These are phyloP conservation scores for Pouteria glomerata DNA, from an alignment of 148 eudicot species.

Conservation along the genomic window DNA sequence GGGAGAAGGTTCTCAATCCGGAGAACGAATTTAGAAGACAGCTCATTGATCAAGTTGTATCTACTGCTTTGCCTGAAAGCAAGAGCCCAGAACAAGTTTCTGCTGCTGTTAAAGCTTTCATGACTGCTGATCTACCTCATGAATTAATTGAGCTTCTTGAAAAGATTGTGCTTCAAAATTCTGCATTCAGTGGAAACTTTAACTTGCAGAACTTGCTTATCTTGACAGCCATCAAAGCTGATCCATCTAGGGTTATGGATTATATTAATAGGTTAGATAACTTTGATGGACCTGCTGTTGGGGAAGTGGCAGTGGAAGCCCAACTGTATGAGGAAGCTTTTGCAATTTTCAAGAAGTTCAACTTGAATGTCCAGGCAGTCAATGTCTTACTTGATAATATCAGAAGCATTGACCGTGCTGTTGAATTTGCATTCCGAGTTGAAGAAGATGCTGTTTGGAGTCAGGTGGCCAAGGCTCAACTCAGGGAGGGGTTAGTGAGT, in stretches of 20 bases:
- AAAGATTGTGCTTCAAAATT: constrained; percentile 95
- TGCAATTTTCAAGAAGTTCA: constrained; percentile 95
- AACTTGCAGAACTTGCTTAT: constrained; percentile 93
- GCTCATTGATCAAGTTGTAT: constrained; percentile 96
- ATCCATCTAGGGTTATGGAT: constrained; percentile 95
- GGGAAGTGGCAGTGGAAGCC: constrained; percentile 98
- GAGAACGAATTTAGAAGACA: constrained; percentile 92
- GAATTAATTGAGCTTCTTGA: constrained; percentile 95
- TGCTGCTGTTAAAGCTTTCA: constrained; percentile 98
- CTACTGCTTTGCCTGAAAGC: constrained; percentile 99
- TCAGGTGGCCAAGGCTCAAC: constrained; percentile 95
- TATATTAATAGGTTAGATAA: constrained; percentile 88
- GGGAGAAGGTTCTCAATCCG: constrained; percentile 89
- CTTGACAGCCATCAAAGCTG: constrained; percentile 96
- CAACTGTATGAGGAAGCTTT: constrained; percentile 87
- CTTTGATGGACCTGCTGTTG: constrained; percentile 98
- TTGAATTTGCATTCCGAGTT: constrained; percentile 95
- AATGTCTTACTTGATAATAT: constrained; percentile 76
- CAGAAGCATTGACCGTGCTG: constrained; percentile 79
- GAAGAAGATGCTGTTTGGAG: constrained; percentile 99
- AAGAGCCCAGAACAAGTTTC: constrained; percentile 99
- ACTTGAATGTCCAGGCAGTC: constrained; percentile 92
- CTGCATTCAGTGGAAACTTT: constrained; percentile 96
- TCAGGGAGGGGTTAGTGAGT: constrained; percentile 76
- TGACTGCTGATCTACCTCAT: constrained; percentile 99